Percentiles rank a stretch among this genome's conserved stretches.
phyloP scores from a whole-genome alignment of 805 yeast genomes.

The Saturnispora dispora region DNA sequence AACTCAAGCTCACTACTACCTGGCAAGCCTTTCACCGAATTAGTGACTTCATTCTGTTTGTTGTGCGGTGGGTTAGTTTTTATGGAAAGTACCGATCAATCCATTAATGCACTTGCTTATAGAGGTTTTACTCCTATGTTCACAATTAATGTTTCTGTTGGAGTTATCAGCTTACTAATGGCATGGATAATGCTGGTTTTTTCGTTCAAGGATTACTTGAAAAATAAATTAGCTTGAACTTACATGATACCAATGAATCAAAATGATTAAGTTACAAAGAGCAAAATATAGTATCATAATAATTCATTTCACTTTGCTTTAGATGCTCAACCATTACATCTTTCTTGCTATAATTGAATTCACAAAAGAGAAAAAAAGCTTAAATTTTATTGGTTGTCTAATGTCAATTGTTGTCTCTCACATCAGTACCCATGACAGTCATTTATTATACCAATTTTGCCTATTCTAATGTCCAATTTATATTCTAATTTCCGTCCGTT shows the following conservation, averaged over 20 bases:
- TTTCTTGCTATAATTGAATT: neutral
- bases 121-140: constrained; percentile 85
- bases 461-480: neutral
- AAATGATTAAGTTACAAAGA: neutral
- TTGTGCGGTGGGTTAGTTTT: constrained; percentile 86
- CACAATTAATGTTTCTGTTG: constrained; percentile 79
- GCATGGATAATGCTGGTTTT: constrained; percentile 76
- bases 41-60: constrained; percentile 68
- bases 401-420: neutral
- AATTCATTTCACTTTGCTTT: neutral
- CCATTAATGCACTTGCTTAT: constrained; percentile 71
- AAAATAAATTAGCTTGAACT: constrained; percentile 7
- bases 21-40: constrained; percentile 77
- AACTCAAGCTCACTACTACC: constrained; percentile 31
- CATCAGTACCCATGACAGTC: neutral
- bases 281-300: too few relatives aligned
- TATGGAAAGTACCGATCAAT: constrained; percentile 86
- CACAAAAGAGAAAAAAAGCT: neutral
- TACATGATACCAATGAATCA: neutral
- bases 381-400: too few relatives aligned
- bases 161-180: constrained; percentile 70
- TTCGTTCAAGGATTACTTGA: constrained; percentile 47
- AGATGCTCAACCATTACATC: too few relatives aligned
- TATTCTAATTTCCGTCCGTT: neutral
- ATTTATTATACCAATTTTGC: neutral